Percentiles rank a stretch among this genome's conserved stretches.
phyloP scores from a whole-genome alignment of 805 yeast genomes.

The Kuraishia floccosa region DNA sequence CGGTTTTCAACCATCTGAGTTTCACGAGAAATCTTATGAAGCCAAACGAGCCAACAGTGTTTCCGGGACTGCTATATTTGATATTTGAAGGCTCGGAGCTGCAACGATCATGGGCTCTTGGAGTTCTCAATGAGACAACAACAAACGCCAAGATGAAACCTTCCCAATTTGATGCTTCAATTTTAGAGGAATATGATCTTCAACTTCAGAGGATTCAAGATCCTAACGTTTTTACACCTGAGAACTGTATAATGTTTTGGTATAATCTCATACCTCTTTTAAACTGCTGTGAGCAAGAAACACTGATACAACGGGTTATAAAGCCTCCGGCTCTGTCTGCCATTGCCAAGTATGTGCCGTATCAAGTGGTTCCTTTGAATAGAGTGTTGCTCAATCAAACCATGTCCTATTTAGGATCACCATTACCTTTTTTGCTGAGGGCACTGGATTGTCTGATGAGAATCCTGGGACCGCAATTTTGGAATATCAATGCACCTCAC shows the following conservation, averaged over 20 bases:
- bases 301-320: constrained; percentile 17
- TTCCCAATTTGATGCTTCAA: constrained; percentile 19
- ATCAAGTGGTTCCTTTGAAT: constrained; percentile 22
- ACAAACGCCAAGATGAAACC: constrained; percentile 5
- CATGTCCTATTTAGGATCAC: constrained; percentile 33
- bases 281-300: constrained; percentile 19
- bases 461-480: constrained; percentile 32
- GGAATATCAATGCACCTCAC: constrained; percentile 44
- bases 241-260: constrained; percentile 37
- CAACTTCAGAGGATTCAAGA: constrained; percentile 45
- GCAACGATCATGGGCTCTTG: constrained; percentile 38
- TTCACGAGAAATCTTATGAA: too few relatives aligned
- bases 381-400: constrained; percentile 37
- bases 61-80: constrained; percentile 43
- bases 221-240: constrained; percentile 32
- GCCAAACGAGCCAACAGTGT: constrained; percentile 7
- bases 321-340: constrained; percentile 14
- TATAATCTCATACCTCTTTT: constrained; percentile 23
- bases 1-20: too few relatives aligned
- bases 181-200: constrained; percentile 42
- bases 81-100: constrained; percentile 39
- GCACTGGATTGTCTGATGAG: constrained; percentile 33
- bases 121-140: constrained; percentile 13
- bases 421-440: constrained; percentile 45
- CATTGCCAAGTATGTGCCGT: constrained; percentile 9